These are phyloP conservation scores for Tulasnella sp. DNA, from an alignment of 768 basidiomycete species.

Conservation along the genomic window DNA sequence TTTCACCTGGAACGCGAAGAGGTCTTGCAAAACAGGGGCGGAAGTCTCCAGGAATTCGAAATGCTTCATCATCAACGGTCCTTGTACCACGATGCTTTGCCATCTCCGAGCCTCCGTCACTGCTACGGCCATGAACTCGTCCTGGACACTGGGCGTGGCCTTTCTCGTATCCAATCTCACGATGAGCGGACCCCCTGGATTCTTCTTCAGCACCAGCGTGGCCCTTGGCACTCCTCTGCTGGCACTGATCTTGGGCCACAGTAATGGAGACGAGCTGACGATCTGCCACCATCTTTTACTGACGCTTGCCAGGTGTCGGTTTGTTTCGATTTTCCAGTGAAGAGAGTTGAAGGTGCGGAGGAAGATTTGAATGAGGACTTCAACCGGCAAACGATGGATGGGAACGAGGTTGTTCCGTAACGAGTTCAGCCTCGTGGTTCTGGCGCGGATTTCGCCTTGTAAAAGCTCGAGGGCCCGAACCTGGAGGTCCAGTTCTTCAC, in stretches of 20 bases:
- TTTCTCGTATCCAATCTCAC: background rate
- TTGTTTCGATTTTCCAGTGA: background rate
- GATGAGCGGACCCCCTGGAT: background rate
- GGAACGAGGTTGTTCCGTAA: constrained; percentile 10
- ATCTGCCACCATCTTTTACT: background rate
- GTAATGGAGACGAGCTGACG: background rate
- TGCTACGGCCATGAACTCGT: background rate
- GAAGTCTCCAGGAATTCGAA: background rate
- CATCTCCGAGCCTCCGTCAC: background rate
- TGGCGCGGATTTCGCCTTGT: background rate
- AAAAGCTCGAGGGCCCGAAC: background rate
- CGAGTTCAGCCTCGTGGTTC: constrained; percentile 2
- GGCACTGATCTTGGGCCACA: background rate
- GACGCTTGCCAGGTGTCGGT: background rate
- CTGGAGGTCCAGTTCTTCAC: constrained; percentile 1
- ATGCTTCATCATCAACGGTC: background rate
- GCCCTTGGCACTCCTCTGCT: background rate
- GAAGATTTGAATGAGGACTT: constrained; percentile 17
- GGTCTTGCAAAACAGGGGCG: background rate
- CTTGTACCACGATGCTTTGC: background rate
- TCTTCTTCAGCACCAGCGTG: background rate
- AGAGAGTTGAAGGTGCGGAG: background rate
- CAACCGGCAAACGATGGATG: constrained; percentile 17
- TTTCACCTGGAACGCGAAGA: background rate
- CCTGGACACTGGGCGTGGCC: background rate